Conservation (phyloP, 2,329 filamentous ascomycete species). For the Talaromyces sp. region DNA sequence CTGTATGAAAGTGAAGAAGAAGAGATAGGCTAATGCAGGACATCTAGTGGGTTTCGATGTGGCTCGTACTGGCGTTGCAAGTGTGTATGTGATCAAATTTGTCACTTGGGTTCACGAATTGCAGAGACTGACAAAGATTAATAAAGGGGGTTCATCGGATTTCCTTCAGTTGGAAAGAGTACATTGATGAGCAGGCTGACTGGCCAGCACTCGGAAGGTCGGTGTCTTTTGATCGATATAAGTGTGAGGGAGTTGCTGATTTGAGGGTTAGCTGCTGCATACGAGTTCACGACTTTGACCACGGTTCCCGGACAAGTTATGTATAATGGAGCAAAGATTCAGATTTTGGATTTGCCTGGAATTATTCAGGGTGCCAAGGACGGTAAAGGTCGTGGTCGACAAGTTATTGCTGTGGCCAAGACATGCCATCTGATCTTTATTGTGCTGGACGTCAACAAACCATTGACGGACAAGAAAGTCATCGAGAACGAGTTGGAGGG, state of each 20-base stretch:
- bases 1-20: slow-evolving; percentile 2
- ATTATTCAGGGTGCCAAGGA: slow-evolving; percentile 99
- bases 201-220: slow-evolving; percentile 85
- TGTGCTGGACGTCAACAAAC: slow-evolving; percentile 96
- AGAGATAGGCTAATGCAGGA: slow-evolving; percentile 6
- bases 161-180: slow-evolving; percentile 97
- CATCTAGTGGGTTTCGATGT: slow-evolving; percentile 80
- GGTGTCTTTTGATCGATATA: slow-evolving; percentile 11
- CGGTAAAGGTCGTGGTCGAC: slow-evolving; percentile 91
- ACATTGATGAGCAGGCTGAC: slow-evolving; percentile 93
- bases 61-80: slow-evolving; percentile 92
- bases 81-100: slow-evolving; percentile 52
- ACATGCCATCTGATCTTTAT: slow-evolving; percentile 99
- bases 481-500: slow-evolving; percentile 95
- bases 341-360: slow-evolving; percentile 96
- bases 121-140: not conserved
- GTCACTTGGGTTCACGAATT: not conserved
- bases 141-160: slow-evolving; percentile 80
- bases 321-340: slow-evolving; percentile 95
- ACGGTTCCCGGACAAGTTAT: slow-evolving; percentile 93
- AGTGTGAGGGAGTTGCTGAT: slow-evolving; percentile 13
- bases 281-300: slow-evolving; percentile 97
- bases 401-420: slow-evolving; percentile 98
- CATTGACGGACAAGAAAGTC: slow-evolving; percentile 89
- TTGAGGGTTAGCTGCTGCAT: slow-evolving; percentile 63